Conservation (phyloP, 148 eudicot species). For the Cornus controversa region DNA sequence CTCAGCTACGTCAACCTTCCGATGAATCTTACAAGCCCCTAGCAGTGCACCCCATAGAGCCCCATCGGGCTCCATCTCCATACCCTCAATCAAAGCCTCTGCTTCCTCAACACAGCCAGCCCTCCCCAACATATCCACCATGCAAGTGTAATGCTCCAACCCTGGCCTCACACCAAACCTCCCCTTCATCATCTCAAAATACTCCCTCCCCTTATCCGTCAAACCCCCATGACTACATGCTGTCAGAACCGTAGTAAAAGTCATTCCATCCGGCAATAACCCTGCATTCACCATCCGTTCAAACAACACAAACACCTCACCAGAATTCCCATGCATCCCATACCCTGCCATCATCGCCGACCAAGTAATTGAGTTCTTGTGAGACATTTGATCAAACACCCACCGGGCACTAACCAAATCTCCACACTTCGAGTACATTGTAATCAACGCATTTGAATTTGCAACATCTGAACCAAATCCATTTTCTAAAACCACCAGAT, state of each 20-base stretch:
- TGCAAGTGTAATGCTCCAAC: conserved; percentile 59
- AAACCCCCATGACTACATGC: conserved; percentile 57
- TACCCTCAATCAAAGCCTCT: conserved; percentile 32
- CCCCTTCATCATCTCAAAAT: conserved; percentile 47
- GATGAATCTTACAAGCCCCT: conserved; percentile 43
- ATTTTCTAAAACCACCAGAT: conserved; percentile 26
- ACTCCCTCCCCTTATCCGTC: conserved; percentile 43
- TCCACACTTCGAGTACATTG: conserved; percentile 48
- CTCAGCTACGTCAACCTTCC: conserved; percentile 27
- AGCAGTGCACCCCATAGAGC: conserved; percentile 47
- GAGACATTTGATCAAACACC: conserved; percentile 47
- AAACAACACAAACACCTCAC: conserved; percentile 43
- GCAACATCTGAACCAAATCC: conserved; percentile 41
- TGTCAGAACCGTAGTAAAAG: conserved; percentile 39
- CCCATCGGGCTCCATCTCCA: conserved; percentile 52
- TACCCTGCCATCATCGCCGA: conserved; percentile 53
- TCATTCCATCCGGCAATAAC: conserved; percentile 36
- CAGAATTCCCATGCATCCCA: conserved; percentile 37
- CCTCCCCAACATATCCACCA: conserved; percentile 64
- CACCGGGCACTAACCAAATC: conserved; percentile 41
- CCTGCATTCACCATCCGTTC: conserved; percentile 35
- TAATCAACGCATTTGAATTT: conserved; percentile 48
- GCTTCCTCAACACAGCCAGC: conserved; percentile 51
- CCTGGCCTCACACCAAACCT: conserved; percentile 34
- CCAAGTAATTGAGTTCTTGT: conserved; percentile 43